These are phyloP conservation scores for Neonectria punicea DNA, from an alignment of 2,329 filamentous ascomycete genomes.

Conservation along the genomic window DNA sequence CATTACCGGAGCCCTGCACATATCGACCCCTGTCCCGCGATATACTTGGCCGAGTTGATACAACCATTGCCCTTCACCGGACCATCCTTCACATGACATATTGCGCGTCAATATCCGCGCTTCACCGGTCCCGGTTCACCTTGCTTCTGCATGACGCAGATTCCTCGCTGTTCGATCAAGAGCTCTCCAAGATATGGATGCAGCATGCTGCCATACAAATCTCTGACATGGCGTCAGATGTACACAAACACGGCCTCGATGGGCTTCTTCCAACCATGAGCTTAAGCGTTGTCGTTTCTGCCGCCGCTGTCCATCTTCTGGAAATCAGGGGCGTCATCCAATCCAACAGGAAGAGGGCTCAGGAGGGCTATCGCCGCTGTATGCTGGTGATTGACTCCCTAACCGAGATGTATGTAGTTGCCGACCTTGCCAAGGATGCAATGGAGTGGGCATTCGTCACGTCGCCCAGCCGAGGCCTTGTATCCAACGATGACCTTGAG, in stretches of 20 bases:
- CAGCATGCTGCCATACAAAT: slow-evolving; percentile 84
- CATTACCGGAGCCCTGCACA: slow-evolving; percentile 75
- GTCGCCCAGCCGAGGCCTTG: not conserved
- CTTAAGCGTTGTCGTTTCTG: slow-evolving; percentile 86
- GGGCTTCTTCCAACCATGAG: slow-evolving; percentile 85
- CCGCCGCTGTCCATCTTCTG: slow-evolving; percentile 90
- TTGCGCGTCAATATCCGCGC: slow-evolving; percentile 85
- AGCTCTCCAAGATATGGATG: slow-evolving; percentile 84
- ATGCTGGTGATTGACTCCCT: slow-evolving; percentile 21
- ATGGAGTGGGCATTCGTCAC: slow-evolving; percentile 19
- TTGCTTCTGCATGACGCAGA: slow-evolving; percentile 63
- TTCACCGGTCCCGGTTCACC: slow-evolving; percentile 92
- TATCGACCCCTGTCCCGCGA: slow-evolving; percentile 64
- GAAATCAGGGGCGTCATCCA: slow-evolving; percentile 16
- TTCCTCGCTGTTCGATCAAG: slow-evolving; percentile 74
- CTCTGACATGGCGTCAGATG: slow-evolving; percentile 80
- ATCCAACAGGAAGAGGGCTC: slow-evolving; percentile 3
- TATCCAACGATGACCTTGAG: not conserved
- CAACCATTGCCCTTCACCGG: slow-evolving; percentile 73
- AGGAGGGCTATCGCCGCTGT: slow-evolving; percentile 14
- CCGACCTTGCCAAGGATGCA: slow-evolving; percentile 20
- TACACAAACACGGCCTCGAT: slow-evolving; percentile 77
- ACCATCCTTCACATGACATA: slow-evolving; percentile 93
- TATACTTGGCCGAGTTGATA: slow-evolving; percentile 30
- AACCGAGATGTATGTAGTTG: slow-evolving; percentile 20